Base-by-base conservation (phyloP, 257 asterid genomes). In the Solanum sparsipilum region DNA sequence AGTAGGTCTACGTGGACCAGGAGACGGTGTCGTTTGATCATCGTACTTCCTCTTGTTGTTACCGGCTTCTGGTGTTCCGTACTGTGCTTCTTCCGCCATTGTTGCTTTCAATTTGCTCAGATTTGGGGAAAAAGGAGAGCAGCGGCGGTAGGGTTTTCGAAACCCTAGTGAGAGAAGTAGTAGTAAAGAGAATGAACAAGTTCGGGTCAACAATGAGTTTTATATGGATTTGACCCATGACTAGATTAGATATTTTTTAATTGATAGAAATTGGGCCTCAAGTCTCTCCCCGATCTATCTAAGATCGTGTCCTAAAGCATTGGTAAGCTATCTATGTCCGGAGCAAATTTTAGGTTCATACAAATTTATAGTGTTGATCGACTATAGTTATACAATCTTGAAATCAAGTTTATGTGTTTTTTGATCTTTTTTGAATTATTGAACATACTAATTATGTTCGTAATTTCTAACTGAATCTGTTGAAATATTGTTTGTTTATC, bases 1-100 rank as follows among this genome's bases (percentile, higher is more conserved):
- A 1, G 98, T 94, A 29, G 93, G 90, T 89, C 98, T 92, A 48
- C 98, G 94, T 20, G 91, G 88, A 29, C 85, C 92, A 23, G 96
- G 90, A 15, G 98, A 88, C 84, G 95, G 96, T 15, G 98, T 87
- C 20, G 90, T 73, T 76, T 86, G 91, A 60, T 96, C 98, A 27
- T 94, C 99, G 90, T 94, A 95, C 93, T 94, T 90, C 67, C 92
- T 84, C 92, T 90, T 90, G 88, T 85, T 86, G 46, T 58, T 39
- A 34, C 41, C 88, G 38, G 86, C 79, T 46, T 38, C 91, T 32
- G 84, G 34, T 32, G 60, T 25, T 12, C 71, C 90, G 87, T 85
- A 88, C 75, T 88, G 90, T 56, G 29, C 65, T 70, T 90, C 91
- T 63, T 90, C 91, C 2, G 91, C 90, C 91, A 90, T 90, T 48